phyloP scores from a whole-genome alignment of 2,329 filamentous ascomycete genomes.

The Leptographium wingfieldii region DNA sequence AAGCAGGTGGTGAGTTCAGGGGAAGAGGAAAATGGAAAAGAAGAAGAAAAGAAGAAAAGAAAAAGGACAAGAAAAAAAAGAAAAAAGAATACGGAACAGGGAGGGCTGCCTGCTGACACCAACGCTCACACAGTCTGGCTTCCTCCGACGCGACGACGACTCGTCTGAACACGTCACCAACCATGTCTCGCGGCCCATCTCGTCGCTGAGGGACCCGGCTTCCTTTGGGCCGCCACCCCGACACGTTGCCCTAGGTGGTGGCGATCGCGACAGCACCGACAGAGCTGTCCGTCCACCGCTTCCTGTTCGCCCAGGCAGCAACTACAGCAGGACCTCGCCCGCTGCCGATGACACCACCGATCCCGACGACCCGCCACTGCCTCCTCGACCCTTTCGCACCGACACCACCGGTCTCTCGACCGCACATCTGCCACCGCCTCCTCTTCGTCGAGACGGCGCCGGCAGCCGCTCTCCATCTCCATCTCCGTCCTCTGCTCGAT shows the following conservation, averaged over 20 bases:
- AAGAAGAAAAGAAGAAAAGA: too few species aligned
- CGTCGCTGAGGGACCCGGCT: slow-evolving; percentile 59
- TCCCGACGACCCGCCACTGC: slow-evolving; percentile 27
- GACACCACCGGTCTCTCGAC: slow-evolving; percentile 63
- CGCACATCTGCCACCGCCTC: slow-evolving; percentile 57
- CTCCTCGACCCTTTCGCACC: slow-evolving; percentile 52
- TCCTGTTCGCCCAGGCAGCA: slow-evolving; percentile 10
- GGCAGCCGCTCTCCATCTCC: slow-evolving; percentile 19
- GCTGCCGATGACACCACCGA: slow-evolving; percentile 12
- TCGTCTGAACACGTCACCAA: slow-evolving; percentile 16
- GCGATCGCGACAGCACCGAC: slow-evolving; percentile 19
- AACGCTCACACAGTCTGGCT: slow-evolving; percentile 4
- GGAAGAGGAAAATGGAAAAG: too few species aligned
- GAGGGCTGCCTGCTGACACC: too few species aligned
- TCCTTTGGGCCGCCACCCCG: slow-evolving; percentile 74
- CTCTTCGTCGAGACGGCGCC: slow-evolving; percentile 36
- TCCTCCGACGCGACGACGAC: slow-evolving; percentile 20
- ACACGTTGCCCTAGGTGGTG: slow-evolving; percentile 24
- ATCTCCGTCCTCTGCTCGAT: slow-evolving; percentile 15
- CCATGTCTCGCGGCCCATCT: slow-evolving; percentile 46
- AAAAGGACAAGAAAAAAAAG: too few species aligned
- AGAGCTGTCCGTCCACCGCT: not conserved
- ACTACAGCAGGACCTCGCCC: slow-evolving; percentile 2
- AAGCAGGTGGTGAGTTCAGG: slow-evolving; percentile 31
- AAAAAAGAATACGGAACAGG: too few species aligned